phyloP scores from a whole-genome alignment of 345 rosid species.

The Zanthoxylum bungeanum region DNA sequence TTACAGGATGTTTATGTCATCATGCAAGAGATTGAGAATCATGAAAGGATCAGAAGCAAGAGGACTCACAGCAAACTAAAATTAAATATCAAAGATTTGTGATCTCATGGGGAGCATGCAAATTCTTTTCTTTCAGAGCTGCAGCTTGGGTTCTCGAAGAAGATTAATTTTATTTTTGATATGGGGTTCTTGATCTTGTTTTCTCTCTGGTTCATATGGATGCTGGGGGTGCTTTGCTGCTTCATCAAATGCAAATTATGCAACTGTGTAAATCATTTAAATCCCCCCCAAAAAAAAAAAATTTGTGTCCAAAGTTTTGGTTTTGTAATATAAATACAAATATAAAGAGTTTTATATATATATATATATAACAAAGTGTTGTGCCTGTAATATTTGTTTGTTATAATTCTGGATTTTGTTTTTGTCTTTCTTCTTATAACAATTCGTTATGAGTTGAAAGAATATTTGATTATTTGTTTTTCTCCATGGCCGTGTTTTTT shows the following conservation, averaged over 20 bases:
- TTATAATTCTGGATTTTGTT: neutral
- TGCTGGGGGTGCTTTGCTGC: slow-evolving; percentile 17
- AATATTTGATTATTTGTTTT: neutral
- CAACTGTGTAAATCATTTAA: slow-evolving; percentile 18
- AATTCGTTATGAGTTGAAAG: neutral
- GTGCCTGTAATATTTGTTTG: slow-evolving; percentile 8
- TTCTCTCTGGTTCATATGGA: neutral
- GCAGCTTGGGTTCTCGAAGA: slow-evolving; percentile 47
- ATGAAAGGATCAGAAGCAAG: slow-evolving; percentile 82
- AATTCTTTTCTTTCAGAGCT: neutral
- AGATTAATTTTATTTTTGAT: slow-evolving; percentile 12
- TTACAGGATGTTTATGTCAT: slow-evolving; percentile 77
- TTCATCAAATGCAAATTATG: slow-evolving; percentile 17
- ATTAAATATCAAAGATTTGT: neutral
- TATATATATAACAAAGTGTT: neutral
- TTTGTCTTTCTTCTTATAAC: neutral
- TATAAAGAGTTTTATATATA: slow-evolving; percentile 5
- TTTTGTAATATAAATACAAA: slow-evolving; percentile 24
- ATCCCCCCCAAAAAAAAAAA: neutral
- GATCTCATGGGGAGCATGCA: slow-evolving; percentile 8
- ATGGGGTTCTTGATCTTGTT: slow-evolving; percentile 22
- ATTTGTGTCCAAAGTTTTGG: slow-evolving; percentile 18
- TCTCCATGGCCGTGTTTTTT: neutral
- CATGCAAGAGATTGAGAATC: slow-evolving; percentile 84
- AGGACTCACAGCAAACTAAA: slow-evolving; percentile 25